A percentile compares a stretch with the other conserved stretches of the same genome.
These are phyloP conservation scores for Daldinia eschscholtzii DNA, from an alignment of 2,329 filamentous ascomycete species.

Conservation along the genomic window DNA sequence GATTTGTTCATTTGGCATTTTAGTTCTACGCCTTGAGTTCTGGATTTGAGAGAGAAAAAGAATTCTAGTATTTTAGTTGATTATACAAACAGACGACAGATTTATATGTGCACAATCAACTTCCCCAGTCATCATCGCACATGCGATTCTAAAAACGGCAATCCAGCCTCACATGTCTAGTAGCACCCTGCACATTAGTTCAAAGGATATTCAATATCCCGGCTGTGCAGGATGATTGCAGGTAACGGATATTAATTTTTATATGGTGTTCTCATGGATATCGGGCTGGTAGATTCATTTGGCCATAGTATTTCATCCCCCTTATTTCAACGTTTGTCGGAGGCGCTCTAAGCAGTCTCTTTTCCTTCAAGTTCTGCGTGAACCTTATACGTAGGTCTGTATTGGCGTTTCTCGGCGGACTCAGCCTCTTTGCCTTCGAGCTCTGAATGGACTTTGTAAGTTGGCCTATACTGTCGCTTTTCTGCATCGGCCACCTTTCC, in stretches of 20 bases:
- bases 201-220: constrained; percentile 30
- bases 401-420: background rate
- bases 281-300: background rate
- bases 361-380: background rate
- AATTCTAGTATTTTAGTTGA: background rate
- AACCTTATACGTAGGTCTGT: constrained; percentile 3
- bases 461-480: constrained; percentile 17
- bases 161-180: constrained; percentile 23
- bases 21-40: constrained; percentile 13
- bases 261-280: background rate
- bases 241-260: background rate
- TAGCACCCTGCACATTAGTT: constrained; percentile 8
- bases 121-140: constrained; percentile 34
- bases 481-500: background rate
- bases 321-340: background rate
- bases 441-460: background rate
- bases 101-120: constrained; percentile 14
- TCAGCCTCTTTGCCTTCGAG: background rate
- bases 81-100: background rate
- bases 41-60: constrained; percentile 3
- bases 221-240: background rate
- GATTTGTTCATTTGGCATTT: constrained; percentile 36
- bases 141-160: constrained; percentile 39
- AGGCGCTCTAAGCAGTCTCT: background rate
- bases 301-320: background rate